Evolutionary conservation across 108 stramenopile species (phyloP), one percentile per base, ranked within the genome.

Genomic region (Parietichytrium sp.): DNA sequence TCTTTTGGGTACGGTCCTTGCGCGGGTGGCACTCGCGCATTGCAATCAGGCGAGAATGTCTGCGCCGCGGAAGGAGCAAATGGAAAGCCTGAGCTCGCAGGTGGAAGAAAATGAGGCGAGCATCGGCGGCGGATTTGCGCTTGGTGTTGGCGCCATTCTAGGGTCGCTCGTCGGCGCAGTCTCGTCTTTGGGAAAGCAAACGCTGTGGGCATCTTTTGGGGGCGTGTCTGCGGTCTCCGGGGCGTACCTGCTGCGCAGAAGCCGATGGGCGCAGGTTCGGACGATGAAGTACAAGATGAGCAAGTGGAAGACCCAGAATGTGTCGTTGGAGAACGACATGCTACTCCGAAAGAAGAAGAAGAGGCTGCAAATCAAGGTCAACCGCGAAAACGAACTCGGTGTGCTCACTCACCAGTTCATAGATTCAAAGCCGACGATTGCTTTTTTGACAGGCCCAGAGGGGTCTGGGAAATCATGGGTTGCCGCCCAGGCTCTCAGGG

Each of bases 231-330:
- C 45, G 23, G 61, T 42, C 12, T 23, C 61, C 6, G 61, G 38
- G 61, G 23, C 45, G 10, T 72, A 72, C 33, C 61, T 72, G 2
- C 38, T 42, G 1, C 33, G 61, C 23, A 72, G 61, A 27, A 45
- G 38, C 16, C 6, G 61, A 27, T 72, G 18, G 20, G 61, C 61
- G 33, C 61, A 72, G 42, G 45, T 72, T 33, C 61, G 61, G 6
- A 42, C 61, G 0, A 72, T 72, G 61, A 47, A 27, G 61, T 72
- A 72, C 61, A 72, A 72, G 42, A 72, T 72, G 61, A 72, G 45
- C 13, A 72, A 72, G 61, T 72, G 61, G 61, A 72, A 72, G 42
- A 45, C 4, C 33, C 61, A 42, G 61, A 33, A 72, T 13, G 20
- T 10, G 15, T 18, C 61, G 33, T 7, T 42, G 61, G 23, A 45